These are phyloP conservation scores for Globisporangium yorkense DNA, from an alignment of 352 stramenopile genomes.

Conservation along the genomic window DNA sequence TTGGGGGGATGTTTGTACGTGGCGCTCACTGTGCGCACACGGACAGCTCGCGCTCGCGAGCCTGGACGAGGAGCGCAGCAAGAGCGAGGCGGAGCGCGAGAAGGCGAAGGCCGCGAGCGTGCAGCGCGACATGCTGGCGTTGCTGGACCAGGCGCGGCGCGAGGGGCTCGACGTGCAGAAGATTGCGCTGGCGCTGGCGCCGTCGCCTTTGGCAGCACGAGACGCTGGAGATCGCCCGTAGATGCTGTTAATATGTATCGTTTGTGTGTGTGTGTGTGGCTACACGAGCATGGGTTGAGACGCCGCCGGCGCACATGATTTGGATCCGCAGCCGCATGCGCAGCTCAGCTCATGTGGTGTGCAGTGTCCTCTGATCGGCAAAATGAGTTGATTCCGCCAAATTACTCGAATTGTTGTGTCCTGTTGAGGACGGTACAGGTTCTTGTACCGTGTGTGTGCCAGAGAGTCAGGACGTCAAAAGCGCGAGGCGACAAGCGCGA, in stretches of 20 bases:
- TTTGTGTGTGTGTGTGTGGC: too few relatives aligned
- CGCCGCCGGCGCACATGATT: too few relatives aligned
- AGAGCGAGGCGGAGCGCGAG: slow-evolving; percentile 53
- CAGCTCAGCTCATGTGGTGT: too few relatives aligned
- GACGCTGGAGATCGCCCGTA: not conserved
- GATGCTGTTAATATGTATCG: not conserved
- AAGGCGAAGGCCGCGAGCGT: slow-evolving; percentile 50
- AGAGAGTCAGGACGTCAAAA: not conserved
- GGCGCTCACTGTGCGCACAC: too few relatives aligned
- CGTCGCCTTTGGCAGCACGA: not conserved
- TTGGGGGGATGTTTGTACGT: not conserved
- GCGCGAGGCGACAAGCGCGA: not conserved
- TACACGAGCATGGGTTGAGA: too few relatives aligned
- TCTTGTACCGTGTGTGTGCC: not conserved
- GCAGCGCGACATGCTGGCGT: slow-evolving; percentile 52
- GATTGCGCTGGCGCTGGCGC: slow-evolving; percentile 27
- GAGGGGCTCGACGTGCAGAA: slow-evolving; percentile 66
- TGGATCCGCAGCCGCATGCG: too few relatives aligned
- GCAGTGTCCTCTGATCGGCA: too few relatives aligned
- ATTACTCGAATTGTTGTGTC: not conserved
- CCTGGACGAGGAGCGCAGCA: slow-evolving; percentile 73
- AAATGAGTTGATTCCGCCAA: not conserved
- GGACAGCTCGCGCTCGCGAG: slow-evolving; percentile 69
- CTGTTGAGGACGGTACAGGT: not conserved
- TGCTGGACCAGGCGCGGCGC: slow-evolving; percentile 63